Evolutionary conservation across 306 rosid genomes (phyloP), one percentile per base, ranked within the genome.

Genomic region (Purshia tridentata): DNA sequence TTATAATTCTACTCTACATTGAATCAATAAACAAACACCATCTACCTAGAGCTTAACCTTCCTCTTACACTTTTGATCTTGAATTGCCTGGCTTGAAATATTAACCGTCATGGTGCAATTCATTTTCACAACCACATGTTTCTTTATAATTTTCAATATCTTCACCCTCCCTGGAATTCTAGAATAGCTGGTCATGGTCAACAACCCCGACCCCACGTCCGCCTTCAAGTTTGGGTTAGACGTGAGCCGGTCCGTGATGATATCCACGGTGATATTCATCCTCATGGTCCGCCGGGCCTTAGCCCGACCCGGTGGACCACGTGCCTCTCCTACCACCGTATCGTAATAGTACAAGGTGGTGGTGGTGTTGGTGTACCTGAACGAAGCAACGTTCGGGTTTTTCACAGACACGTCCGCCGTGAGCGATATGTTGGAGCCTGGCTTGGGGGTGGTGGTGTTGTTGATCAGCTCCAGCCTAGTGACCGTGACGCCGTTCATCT

Each of bases 91-190:
- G 50, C 73, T 77, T 5, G 88, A 60, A 16, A 90, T 77, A 81
- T 79, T 88, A 56, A 77, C 79, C 2, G 73, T 48, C 61, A 75
- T 19, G 10, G 84, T 77, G 51, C 96, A 90, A 22, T 82, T 88
- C 88, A 86, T 88, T 42, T 75, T 88, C 61, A 90, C 88, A 55
- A 90, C 80, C 40, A 90, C 81, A 60, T 86, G 89, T 69, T 50
- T 84, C 79, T 83, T 84, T 8, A 85, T 18, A 6, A 86, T n/a
- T 1, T 56, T 37, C 77, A 87, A 64, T 5, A 90, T 64, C 58
- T 87, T 87, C n/a, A 88, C 89, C 42, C 78, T 75, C 8, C 92
- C 96, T 0, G 96, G 89, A 76, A 90, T 69, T 51, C 78, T 80
- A 0, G 96, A 86, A 62, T 80, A 90, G 81, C 84, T 88, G 48